Evolutionary conservation across 345 rosid genomes (phyloP), one percentile per base, ranked within the genome.

Genomic region (Salix purpurea): DNA sequence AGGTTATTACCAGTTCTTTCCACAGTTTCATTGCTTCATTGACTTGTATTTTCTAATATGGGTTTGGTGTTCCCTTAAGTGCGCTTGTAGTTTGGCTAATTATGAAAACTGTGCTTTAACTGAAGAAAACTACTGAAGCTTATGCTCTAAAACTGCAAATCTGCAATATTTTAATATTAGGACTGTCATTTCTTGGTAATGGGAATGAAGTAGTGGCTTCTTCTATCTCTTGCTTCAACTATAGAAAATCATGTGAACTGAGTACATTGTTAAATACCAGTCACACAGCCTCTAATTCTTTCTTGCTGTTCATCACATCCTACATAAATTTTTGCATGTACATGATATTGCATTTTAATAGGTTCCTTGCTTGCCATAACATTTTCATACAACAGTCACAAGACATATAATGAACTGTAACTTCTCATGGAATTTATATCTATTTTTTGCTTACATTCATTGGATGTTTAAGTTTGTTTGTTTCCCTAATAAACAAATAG

Each of bases 1-100:
- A 89, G 99, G 99, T 94, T 39, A 84, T 74, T 83, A 19, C 52
- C 74, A 61, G 37, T 15, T 62, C 39, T 23, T 48, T 16, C 13
- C 42, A 24, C 30, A 4, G 21, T 60, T 39, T 30, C 13, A n/a
- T n/a, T 5, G 15, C 16, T 15, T 16, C 48, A 24, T 23, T 66
- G 39, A 28, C 11, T 66, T 36, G 32, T 4, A 2, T 68, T 42
- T 44, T 68, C 52, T 7, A 68, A 3, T 42, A 23, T n/a, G 50
- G 71, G 30, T 21, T n/a, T 68, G 71, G 48, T 13, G 15, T 4
- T 58, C 40, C 69, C 8, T 18, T 66, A 21, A 19, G 1, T 66
- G 19, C n/a, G 9, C 40, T 66, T 66, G 14, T n/a, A 58, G 24
- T 58, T 9, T 56, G 62, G 62, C 23, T 56, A 56, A 9, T 56